phyloP scores from a whole-genome alignment of 257 asterid species.

The Cordia subcordata region DNA sequence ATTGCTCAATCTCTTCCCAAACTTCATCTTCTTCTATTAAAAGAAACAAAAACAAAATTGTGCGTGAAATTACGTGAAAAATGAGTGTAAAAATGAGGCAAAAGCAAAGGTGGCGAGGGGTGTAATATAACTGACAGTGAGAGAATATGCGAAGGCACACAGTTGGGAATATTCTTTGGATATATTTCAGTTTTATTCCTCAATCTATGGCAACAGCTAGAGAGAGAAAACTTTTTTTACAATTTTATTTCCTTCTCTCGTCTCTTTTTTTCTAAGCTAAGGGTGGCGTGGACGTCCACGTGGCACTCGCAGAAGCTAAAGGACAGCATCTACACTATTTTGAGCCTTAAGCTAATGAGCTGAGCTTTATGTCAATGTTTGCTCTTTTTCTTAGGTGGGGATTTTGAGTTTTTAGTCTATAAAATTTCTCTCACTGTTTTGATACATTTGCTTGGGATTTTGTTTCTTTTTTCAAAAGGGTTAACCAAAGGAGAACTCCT shows the following conservation, averaged over 20 bases:
- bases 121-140: conserved; percentile 17
- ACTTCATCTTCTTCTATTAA: conserved; percentile 43
- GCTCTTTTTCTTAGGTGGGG: neutral
- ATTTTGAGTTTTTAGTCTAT: neutral
- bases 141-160: conserved; percentile 43
- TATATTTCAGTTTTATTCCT: conserved; percentile 66
- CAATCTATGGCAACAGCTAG: neutral
- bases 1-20: conserved; percentile 81
- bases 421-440: neutral
- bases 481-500: no score
- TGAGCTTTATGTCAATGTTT: neutral
- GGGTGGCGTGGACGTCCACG: neutral
- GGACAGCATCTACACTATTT: no score
- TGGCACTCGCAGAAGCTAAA: neutral
- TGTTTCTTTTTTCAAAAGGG: no score
- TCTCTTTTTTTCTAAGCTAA: neutral
- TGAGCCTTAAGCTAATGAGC: neutral
- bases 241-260: neutral
- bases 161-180: conserved; percentile 78
- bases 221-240: neutral
- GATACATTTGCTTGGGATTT: neutral
- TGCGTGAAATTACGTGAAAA: conserved; percentile 1
- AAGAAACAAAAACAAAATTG: neutral
- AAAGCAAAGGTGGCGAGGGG: neutral
- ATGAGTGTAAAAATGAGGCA: conserved; percentile 7